Evolutionary conservation across 2,329 filamentous ascomycete genomes (phyloP), one percentile per base, ranked within the genome.

Genomic region (Calycina herbarum): DNA sequence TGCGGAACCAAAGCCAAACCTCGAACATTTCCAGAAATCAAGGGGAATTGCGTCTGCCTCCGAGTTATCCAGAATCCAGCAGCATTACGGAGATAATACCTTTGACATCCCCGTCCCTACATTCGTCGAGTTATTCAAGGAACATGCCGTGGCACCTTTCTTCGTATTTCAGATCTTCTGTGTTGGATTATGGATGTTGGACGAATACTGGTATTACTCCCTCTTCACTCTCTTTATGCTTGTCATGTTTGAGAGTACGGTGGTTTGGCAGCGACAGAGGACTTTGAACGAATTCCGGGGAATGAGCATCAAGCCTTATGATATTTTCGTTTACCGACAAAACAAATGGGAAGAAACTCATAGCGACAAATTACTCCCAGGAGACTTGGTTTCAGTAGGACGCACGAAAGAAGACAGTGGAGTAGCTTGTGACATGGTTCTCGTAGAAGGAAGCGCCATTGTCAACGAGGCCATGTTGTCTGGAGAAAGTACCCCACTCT

Each of bases 201-300:
- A 99, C 76, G 96, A 99, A 80, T 99, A 98, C 81, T 99, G 96
- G 95, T 99, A 99, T 83, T 99, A 99, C 81, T 98, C 95, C 68
- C 86, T 99, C 24, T 99, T 99, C 79, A 99, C 96, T 0, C 88
- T 99, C 27, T 94, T 98, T 82, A 99, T 99, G 96, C 87, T 99
- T 64, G 93, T 99, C 71, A 89, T 88, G 66, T 99, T 99, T 73
- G 95, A 99, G 82, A 97, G 94, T 78, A 99, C 95, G 2, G 96
- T 99, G 45, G 96, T 99, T 17, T 99, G 95, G 96, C 95, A 99
- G 81, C 89, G 95, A 67, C 95, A 99, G 85, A 87, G 94, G 72
- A 99, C 96, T 1, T 81, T 99, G 71, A 96, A 86, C 76, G 95
- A 99, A 79, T 99, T 99, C 82, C 92, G 95, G 60, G 93, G 94